Evolutionary conservation across 2,329 filamentous ascomycete species (phyloP).

Genomic region (Sporothrix inflata): DNA sequence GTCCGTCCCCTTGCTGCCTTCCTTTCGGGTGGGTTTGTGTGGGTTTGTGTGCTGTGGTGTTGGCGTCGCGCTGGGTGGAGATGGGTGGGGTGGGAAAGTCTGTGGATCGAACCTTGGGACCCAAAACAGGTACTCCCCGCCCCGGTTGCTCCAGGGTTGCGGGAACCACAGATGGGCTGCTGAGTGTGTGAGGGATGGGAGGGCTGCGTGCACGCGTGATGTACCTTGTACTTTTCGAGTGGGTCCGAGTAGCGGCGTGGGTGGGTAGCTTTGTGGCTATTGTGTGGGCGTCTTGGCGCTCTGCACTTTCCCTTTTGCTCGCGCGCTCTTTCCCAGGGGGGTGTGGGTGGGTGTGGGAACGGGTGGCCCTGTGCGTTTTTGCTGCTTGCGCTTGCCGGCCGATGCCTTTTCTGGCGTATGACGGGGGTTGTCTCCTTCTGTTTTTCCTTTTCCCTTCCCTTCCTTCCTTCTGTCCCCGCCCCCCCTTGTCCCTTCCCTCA

Average conservation of each 20-base stretch:
- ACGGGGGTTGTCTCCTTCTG: neutral
- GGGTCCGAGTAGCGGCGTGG: conserved; percentile 13
- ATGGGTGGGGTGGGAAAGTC: conserved; percentile 16
- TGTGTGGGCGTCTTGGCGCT: conserved; percentile 16
- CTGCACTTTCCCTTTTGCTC: neutral
- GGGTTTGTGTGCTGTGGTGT: conserved; percentile 8
- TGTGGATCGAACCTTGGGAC: conserved; percentile 33
- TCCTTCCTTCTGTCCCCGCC: conserved; percentile 5
- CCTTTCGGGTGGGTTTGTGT: neutral
- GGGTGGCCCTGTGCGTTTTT: conserved; percentile 16
- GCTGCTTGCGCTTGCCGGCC: conserved; percentile 21
- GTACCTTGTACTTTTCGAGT: conserved; percentile 20
- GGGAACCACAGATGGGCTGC: conserved; percentile 29
- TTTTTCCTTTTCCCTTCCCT: conserved; percentile 4
- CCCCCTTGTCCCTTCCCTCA: conserved; percentile 1
- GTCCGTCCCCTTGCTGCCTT: too few relatives aligned
- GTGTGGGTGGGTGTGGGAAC: neutral
- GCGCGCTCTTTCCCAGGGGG: neutral
- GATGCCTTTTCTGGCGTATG: conserved; percentile 12
- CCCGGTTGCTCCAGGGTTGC: conserved; percentile 32
- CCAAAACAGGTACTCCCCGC: conserved; percentile 32
- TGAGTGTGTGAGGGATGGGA: conserved; percentile 23
- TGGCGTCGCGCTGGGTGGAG: neutral
- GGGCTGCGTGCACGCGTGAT: conserved; percentile 25
- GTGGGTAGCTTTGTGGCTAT: conserved; percentile 20